phyloP scores from a whole-genome alignment of 2,329 filamentous ascomycete species.

The Camillea tinctor region DNA sequence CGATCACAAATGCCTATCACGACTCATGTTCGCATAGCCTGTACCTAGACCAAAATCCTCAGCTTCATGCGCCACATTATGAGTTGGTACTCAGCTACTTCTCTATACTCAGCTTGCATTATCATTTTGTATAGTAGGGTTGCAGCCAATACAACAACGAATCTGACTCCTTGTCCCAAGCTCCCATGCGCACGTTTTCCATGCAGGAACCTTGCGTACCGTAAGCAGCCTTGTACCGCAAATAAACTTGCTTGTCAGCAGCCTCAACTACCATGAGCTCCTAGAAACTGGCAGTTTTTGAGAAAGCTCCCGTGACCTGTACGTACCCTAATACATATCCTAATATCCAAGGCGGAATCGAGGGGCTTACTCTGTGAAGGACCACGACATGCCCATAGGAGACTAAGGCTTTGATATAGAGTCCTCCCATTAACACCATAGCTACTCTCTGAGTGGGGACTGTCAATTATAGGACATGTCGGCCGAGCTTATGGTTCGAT shows the following conservation, averaged over 20 bases:
- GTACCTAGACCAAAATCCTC: neutral
- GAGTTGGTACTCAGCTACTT: neutral
- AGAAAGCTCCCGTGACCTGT: neutral
- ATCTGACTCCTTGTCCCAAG: slow-evolving; percentile 1
- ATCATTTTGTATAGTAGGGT: neutral
- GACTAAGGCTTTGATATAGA: neutral
- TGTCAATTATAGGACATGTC: neutral
- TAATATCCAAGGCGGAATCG: neutral
- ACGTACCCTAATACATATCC: neutral
- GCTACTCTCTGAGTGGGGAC: neutral
- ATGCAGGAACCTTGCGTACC: slow-evolving; percentile 11
- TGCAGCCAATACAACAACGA: neutral
- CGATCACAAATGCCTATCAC: neutral
- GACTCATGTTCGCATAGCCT: neutral
- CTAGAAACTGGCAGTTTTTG: neutral
- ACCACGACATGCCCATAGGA: neutral
- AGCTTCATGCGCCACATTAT: neutral
- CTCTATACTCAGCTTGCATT: neutral
- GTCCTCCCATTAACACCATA: neutral
- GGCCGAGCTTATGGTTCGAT: neutral
- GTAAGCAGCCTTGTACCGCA: slow-evolving; percentile 5
- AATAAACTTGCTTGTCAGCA: neutral
- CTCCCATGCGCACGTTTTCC: slow-evolving; percentile 9
- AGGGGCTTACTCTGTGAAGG: neutral
- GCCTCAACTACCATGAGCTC: neutral